Evolutionary conservation across 129 eudicot species (phyloP).

Genomic region (Scalesia atractyloides): DNA sequence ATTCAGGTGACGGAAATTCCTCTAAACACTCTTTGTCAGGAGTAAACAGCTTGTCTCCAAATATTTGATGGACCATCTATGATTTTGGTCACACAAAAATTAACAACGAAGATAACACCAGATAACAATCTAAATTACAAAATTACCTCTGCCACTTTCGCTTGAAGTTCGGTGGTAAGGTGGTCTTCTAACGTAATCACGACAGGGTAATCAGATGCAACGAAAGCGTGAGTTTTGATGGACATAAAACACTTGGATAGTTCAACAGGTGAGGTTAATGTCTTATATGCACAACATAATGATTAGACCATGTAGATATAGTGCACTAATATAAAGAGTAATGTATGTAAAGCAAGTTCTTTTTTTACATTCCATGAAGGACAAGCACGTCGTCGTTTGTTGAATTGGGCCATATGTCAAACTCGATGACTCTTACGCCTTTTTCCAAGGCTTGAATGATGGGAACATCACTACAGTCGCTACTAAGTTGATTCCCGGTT

Average conservation of each 20-base stretch:
- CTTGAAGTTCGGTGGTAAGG: conserved; percentile 83
- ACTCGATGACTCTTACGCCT: conserved; percentile 88
- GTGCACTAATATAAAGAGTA: not conserved
- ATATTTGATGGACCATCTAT: conserved; percentile 78
- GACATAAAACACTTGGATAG: conserved; percentile 72
- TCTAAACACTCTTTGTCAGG: conserved; percentile 65
- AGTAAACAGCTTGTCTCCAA: conserved; percentile 71
- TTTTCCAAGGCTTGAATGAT: conserved; percentile 70
- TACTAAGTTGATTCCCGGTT: conserved; percentile 89
- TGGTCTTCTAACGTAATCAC: conserved; percentile 93
- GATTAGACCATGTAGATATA: not conserved
- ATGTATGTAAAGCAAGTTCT: not conserved
- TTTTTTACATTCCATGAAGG: conserved; percentile 82
- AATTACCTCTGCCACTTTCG: conserved; percentile 81
- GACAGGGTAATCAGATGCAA: conserved; percentile 85
- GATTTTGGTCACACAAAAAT: conserved; percentile 17
- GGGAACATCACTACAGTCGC: conserved; percentile 92
- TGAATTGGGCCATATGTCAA: conserved; percentile 98
- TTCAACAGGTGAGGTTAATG: conserved; percentile 86
- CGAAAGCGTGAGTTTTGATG: conserved; percentile 77
- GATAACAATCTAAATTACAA: not conserved
- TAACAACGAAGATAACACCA: conserved; percentile 3
- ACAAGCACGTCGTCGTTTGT: conserved; percentile 62
- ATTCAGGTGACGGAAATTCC: conserved; percentile 77
- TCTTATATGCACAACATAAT: conserved; percentile 42